These are phyloP conservation scores for Cystobasidiaceae sp. DNA, from an alignment of 1,284 basidiomycete genomes.

Conservation along the genomic window DNA sequence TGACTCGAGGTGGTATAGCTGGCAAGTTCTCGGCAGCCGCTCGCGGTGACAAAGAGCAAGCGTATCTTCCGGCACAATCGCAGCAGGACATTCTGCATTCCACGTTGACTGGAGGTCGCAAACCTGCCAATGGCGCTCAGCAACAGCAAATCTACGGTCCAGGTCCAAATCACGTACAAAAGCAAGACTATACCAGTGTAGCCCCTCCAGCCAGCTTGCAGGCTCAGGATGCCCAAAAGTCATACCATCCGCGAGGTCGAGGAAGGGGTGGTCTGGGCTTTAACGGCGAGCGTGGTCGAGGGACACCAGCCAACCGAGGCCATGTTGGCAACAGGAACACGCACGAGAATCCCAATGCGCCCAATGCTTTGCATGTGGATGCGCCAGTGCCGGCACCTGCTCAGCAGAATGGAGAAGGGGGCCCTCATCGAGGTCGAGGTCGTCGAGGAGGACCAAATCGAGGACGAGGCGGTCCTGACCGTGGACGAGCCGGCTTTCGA, in stretches of 20 bases:
- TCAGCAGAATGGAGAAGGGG: background rate
- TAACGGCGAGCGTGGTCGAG: background rate
- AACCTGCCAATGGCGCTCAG: background rate
- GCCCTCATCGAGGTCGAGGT: background rate
- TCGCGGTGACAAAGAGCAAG: background rate
- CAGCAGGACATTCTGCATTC: background rate
- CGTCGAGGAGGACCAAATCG: background rate
- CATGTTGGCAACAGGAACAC: too few species aligned
- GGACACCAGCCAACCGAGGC: background rate
- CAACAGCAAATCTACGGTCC: background rate
- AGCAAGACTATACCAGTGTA: conserved; percentile 16
- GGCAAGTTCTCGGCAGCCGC: conserved; percentile 17
- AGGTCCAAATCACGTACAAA: background rate
- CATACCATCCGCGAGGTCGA: conserved; percentile 2
- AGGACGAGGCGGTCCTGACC: background rate
- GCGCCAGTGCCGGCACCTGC: background rate
- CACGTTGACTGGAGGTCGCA: background rate
- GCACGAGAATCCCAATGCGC: too few species aligned
- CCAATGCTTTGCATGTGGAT: background rate
- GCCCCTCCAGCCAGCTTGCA: conserved; percentile 1
- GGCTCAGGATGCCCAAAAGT: background rate
- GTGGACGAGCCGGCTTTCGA: background rate
- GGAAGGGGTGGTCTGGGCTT: conserved; percentile 12
- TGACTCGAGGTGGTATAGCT: background rate
- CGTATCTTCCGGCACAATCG: conserved; percentile 1